Base-by-base conservation (phyloP, 257 asterid species). In the Capsicum baccatum region DNA sequence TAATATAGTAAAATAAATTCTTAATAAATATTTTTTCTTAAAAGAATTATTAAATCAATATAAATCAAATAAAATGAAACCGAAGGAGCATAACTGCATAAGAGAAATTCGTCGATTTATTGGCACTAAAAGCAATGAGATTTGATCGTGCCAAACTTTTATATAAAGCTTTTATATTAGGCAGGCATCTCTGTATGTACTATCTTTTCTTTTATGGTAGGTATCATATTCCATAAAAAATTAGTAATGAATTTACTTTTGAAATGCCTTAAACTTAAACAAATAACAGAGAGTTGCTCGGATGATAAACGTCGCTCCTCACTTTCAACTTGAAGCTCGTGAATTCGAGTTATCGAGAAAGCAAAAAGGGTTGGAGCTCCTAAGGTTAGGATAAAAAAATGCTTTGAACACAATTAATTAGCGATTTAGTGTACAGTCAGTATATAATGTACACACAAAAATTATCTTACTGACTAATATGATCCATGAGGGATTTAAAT, bases 161-260 rank as follows among this genome's bases (percentile, higher is more conserved):
- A 69, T 54, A 69, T 4, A 8, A 39, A 69, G 54, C 14, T 39
- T 69, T 39, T 69, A 16, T 69, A 42, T 39, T 7, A 15, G 55
- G 79, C 55, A 37, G 79, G 79, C 79, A 70, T 70, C 55, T 69
- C 12, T 69, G 15, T 67, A 3, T 67, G 8, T 58, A 6, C 8
- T 68, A 37, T 14, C 52, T 68, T 42, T 70, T 44, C 79, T 70
- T 42, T 16, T 70, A 70, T 70, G 79, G 33, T 17, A 70, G 79
- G 79, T 42, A 70, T 70, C 79, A 70, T 70, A 70, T 70, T 70
- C 79, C 79, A 37, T 15, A 68, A 68, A 37, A 68, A 15, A 14
- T 14, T 15, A 3, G 1, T 39, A 15, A 42, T 42, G 74, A 9
- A 42, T 70, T 70, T 39, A 9, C 33, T 70, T 68, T 66, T 68